These are phyloP conservation scores for Chlamydomonas sphaeroides DNA, from an alignment of 139 green algal species.

Conservation along the genomic window DNA sequence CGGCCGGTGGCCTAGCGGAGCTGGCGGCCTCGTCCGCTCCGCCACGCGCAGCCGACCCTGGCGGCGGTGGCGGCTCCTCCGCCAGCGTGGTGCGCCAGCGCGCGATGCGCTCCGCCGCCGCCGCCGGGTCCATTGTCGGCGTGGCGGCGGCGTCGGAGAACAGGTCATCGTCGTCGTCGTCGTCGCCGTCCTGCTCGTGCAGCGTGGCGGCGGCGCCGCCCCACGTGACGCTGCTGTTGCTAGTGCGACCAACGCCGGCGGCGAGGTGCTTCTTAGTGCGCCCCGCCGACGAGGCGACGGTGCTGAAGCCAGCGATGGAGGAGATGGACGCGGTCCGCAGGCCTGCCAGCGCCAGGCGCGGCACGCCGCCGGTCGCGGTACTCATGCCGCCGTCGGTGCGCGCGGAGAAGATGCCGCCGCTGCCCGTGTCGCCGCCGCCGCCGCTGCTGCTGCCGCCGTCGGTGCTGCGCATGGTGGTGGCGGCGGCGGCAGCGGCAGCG, in stretches of 20 bases:
- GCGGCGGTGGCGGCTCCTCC: neutral
- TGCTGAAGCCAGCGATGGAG: neutral
- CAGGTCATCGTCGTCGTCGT: neutral
- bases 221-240: too few species aligned
- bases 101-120: slow-evolving; percentile 24
- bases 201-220: too few species aligned
- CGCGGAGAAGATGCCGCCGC: neutral
- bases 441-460: neutral
- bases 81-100: slow-evolving; percentile 1
- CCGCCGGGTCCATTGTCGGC: neutral
- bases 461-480: neutral
- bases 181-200: neutral
- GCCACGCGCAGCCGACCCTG: neutral
- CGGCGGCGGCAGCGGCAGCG: neutral
- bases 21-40: too few species aligned
- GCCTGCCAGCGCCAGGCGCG: neutral
- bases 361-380: neutral
- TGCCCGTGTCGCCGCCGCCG: neutral
- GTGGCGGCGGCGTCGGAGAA: neutral
- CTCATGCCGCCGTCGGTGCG: neutral
- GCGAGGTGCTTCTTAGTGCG: neutral
- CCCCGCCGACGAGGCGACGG: too few species aligned
- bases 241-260: neutral
- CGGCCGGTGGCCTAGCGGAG: too few species aligned
- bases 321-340: slow-evolving; percentile 18